These are phyloP conservation scores for Quercus glauca DNA, from an alignment of 306 rosid genomes.

Conservation along the genomic window DNA sequence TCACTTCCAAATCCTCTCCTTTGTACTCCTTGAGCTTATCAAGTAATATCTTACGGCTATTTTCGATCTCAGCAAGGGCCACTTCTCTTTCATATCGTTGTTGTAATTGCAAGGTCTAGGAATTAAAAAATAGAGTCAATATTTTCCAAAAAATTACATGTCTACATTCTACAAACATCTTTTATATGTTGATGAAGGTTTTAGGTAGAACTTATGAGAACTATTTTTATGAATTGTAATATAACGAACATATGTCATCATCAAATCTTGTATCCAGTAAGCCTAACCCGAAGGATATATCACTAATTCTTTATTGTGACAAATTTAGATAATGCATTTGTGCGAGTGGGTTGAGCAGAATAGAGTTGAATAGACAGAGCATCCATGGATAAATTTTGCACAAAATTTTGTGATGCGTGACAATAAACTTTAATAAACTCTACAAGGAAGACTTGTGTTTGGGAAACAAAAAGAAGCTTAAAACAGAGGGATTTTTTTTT, in stretches of 20 bases:
- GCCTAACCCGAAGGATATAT: background rate
- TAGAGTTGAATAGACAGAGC: background rate
- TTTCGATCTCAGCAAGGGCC: slow-evolving; percentile 86
- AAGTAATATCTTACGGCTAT: slow-evolving; percentile 74
- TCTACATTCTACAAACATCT: background rate
- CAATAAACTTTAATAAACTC: background rate
- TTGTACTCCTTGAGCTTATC: slow-evolving; percentile 72
- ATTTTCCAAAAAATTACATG: slow-evolving; percentile 4
- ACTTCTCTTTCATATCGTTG: slow-evolving; percentile 76
- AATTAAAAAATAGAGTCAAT: slow-evolving; percentile 18
- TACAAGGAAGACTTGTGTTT: background rate
- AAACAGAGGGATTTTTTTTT: no score
- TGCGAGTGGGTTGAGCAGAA: background rate
- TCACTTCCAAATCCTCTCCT: slow-evolving; percentile 78
- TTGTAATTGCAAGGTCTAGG: slow-evolving; percentile 73
- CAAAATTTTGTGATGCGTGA: background rate
- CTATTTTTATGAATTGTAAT: background rate
- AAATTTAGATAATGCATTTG: background rate
- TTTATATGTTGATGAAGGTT: background rate
- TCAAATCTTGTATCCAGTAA: background rate
- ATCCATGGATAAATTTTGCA: slow-evolving; percentile 6
- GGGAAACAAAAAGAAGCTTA: no score
- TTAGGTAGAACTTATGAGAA: background rate
- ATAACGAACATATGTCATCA: background rate
- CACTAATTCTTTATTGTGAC: background rate